phyloP scores from a whole-genome alignment of 2,329 filamentous ascomycete species.

The Claviceps fusiformis region DNA sequence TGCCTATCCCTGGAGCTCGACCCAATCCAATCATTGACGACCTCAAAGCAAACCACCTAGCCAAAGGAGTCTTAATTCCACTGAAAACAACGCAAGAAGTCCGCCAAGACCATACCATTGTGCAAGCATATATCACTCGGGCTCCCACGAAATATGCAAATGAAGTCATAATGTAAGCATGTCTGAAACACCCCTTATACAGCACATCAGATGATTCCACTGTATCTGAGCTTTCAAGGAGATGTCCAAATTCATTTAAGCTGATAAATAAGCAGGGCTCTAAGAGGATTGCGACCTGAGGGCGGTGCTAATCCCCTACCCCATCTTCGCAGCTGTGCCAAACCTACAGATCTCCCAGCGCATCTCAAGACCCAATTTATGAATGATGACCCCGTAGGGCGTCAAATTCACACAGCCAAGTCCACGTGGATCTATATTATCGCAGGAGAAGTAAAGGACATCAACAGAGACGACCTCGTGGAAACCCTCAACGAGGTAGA shows the following conservation, averaged over 20 bases:
- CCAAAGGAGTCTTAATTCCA: constrained; percentile 41
- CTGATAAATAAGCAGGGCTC: constrained; percentile 27
- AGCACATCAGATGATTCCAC: neutral
- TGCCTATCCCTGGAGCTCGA: constrained; percentile 8
- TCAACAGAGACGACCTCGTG: constrained; percentile 40
- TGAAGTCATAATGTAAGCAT: constrained; percentile 51
- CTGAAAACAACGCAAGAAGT: constrained; percentile 53
- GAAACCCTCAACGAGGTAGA: constrained; percentile 33
- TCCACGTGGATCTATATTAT: constrained; percentile 48
- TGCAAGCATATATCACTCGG: constrained; percentile 56
- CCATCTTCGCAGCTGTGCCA: constrained; percentile 65
- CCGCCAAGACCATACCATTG: constrained; percentile 41
- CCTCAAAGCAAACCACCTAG: constrained; percentile 21
- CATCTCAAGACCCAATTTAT: constrained; percentile 50
- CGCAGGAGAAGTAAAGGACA: constrained; percentile 34
- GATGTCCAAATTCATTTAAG: neutral
- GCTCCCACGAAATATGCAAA: constrained; percentile 61
- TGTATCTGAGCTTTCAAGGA: neutral
- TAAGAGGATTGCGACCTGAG: constrained; percentile 43
- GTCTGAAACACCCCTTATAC: constrained; percentile 11
- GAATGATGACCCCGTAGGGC: constrained; percentile 40
- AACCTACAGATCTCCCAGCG: constrained; percentile 52
- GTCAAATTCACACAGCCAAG: constrained; percentile 45
- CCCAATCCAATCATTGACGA: constrained; percentile 26
- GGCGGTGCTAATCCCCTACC: constrained; percentile 51